phyloP scores from a whole-genome alignment of 2,329 filamentous ascomycete genomes.

The Fusarium brevicatenulatum region DNA sequence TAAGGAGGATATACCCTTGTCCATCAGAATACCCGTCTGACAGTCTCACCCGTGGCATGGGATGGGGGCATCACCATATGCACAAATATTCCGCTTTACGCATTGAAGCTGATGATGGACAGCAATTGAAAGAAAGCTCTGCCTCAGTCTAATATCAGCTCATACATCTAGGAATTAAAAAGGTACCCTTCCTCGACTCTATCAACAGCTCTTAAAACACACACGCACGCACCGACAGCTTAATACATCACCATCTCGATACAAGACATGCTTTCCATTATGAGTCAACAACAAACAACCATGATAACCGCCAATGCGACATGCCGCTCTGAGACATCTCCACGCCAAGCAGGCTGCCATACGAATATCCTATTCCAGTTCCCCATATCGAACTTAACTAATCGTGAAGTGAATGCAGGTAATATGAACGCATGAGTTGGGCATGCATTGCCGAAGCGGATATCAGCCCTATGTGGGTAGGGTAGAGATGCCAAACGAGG shows the following conservation, averaged over 20 bases:
- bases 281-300: slow-evolving; percentile 15
- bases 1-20: slow-evolving; percentile 1
- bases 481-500: slow-evolving; percentile 10
- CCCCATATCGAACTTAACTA: neutral
- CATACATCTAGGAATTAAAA: neutral
- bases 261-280: neutral
- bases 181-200: neutral
- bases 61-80: slow-evolving; percentile 1
- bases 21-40: slow-evolving; percentile 15
- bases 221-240: neutral
- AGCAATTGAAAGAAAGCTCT: neutral
- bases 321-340: slow-evolving; percentile 12
- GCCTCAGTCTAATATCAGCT: neutral
- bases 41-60: neutral
- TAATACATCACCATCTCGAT: neutral
- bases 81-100: neutral
- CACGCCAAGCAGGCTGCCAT: slow-evolving; percentile 28
- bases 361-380: neutral
- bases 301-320: slow-evolving; percentile 7
- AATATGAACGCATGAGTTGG: slow-evolving; percentile 12
- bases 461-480: slow-evolving; percentile 18
- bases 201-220: neutral
- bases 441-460: slow-evolving; percentile 9
- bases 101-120: neutral
- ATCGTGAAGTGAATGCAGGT: neutral